These are phyloP conservation scores for Miscanthus lutarioriparius DNA, from an alignment of 176 grass and related monocot genomes.

Conservation along the genomic window DNA sequence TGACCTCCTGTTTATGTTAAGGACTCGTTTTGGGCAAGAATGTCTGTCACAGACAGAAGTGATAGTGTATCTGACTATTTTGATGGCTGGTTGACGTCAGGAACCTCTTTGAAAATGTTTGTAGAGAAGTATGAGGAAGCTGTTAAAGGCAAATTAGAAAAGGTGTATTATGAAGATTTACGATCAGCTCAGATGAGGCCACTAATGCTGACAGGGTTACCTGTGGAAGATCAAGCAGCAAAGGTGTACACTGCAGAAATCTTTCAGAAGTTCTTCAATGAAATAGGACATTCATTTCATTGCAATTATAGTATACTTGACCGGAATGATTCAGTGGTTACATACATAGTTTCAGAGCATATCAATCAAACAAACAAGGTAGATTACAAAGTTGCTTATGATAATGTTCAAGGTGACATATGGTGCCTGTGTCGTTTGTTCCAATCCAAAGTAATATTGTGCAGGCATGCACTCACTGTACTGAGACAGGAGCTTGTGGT, in stretches of 20 bases:
- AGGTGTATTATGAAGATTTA: constrained; percentile 69
- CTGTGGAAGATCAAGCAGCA: constrained; percentile 68
- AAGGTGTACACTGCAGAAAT: constrained; percentile 70
- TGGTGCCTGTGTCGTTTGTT: constrained; percentile 27
- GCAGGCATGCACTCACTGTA: constrained; percentile 80
- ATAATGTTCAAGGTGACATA: constrained; percentile 73
- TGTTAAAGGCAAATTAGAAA: constrained; percentile 62
- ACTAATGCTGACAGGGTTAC: constrained; percentile 52
- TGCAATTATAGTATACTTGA: constrained; percentile 55
- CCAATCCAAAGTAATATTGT: constrained; percentile 78
- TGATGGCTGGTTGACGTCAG: constrained; percentile 61
- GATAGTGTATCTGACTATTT: constrained; percentile 62
- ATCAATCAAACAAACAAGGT: constrained; percentile 56
- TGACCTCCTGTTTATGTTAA: constrained; percentile 51
- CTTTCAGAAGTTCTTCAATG: constrained; percentile 73
- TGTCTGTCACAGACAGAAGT: constrained; percentile 67
- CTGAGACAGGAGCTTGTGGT: constrained; percentile 65
- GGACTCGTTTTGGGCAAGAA: constrained; percentile 77
- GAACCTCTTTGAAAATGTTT: constrained; percentile 73
- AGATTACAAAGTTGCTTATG: constrained; percentile 71
- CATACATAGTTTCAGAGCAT: constrained; percentile 71
- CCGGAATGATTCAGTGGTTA: constrained; percentile 49
- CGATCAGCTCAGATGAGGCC: constrained; percentile 65
- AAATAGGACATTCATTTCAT: constrained; percentile 68
- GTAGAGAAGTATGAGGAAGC: constrained; percentile 60